A percentile compares a stretch with the other conserved stretches of the same genome.
Conservation (phyloP, 495 filamentous ascomycete genomes). For the Annulohypoxylon nitens region DNA sequence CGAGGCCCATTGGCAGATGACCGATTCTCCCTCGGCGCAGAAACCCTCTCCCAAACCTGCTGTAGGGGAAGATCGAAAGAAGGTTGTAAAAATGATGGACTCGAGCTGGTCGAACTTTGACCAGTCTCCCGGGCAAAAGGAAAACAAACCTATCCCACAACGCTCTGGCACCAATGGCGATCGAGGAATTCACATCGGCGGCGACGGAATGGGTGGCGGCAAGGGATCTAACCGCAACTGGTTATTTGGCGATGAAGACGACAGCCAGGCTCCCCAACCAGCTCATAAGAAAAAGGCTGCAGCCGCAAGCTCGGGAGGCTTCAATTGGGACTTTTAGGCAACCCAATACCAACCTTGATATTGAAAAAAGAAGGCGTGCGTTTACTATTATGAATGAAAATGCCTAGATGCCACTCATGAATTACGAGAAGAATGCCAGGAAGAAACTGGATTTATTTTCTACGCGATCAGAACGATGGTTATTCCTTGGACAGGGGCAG, state of each 20-base stretch:
- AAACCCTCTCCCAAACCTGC: constrained; percentile 42
- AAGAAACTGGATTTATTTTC: constrained; percentile 39
- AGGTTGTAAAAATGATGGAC: constrained; percentile 76
- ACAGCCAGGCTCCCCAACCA: constrained; percentile 48
- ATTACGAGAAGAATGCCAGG: constrained; percentile 48
- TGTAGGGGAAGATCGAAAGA: constrained; percentile 65
- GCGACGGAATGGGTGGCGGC: constrained; percentile 82
- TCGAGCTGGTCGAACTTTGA: constrained; percentile 74
- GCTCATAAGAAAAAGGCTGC: constrained; percentile 55
- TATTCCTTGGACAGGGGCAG: constrained; percentile 20
- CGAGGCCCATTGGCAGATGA: constrained; percentile 76
- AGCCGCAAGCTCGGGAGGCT: constrained; percentile 52
- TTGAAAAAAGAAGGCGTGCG: constrained; percentile 30
- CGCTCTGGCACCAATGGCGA: constrained; percentile 49
- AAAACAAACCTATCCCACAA: constrained; percentile 56
- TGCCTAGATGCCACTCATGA: constrained; percentile 52
- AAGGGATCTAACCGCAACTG: constrained; percentile 71
- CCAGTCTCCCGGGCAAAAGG: constrained; percentile 68
- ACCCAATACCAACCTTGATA: constrained; percentile 51
- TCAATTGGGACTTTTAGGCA: constrained; percentile 69
- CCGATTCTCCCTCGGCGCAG: constrained; percentile 66
- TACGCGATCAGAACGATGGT: constrained; percentile 12
- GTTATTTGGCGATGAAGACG: constrained; percentile 70
- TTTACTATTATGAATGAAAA: constrained; percentile 40
- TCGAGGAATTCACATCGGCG: constrained; percentile 69